phyloP scores from a whole-genome alignment of 148 eudicot species.

The Polygonum aviculare region DNA sequence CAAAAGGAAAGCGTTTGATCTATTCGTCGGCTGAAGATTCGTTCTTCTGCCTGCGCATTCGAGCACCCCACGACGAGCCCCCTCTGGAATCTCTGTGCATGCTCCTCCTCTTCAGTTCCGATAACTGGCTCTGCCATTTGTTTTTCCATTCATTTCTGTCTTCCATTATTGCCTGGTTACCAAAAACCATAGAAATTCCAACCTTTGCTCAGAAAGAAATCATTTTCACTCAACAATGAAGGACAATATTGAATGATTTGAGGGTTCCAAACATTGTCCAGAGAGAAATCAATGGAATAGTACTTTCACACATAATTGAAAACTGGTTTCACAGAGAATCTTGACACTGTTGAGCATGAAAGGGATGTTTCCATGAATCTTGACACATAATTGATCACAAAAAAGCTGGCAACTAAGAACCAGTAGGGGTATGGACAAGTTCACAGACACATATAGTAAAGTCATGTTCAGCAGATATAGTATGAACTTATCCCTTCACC shows the following conservation, averaged over 20 bases:
- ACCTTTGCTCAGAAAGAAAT: not conserved
- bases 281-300: not conserved
- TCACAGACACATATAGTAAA: not conserved
- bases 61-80: conserved; percentile 76
- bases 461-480: not conserved
- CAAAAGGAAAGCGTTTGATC: not conserved
- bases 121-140: conserved; percentile 71
- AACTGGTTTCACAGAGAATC: not conserved
- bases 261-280: not conserved
- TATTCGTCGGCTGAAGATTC: conserved; percentile 14
- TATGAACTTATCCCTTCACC: not conserved
- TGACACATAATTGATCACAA: too few relatives aligned
- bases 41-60: conserved; percentile 57
- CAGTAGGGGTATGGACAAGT: not conserved
- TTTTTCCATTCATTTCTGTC: conserved; percentile 64
- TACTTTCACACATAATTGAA: not conserved
- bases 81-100: conserved; percentile 35
- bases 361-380: not conserved
- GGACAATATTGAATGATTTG: too few relatives aligned
- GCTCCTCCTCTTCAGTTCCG: conserved; percentile 66
- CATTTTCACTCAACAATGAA: too few relatives aligned
- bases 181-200: not conserved
- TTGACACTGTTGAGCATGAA: not conserved
- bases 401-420: not conserved
- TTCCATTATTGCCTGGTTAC: conserved; percentile 31